Conservation (phyloP, 2,329 filamentous ascomycete genomes). For the Gliomastix tumulicola region DNA sequence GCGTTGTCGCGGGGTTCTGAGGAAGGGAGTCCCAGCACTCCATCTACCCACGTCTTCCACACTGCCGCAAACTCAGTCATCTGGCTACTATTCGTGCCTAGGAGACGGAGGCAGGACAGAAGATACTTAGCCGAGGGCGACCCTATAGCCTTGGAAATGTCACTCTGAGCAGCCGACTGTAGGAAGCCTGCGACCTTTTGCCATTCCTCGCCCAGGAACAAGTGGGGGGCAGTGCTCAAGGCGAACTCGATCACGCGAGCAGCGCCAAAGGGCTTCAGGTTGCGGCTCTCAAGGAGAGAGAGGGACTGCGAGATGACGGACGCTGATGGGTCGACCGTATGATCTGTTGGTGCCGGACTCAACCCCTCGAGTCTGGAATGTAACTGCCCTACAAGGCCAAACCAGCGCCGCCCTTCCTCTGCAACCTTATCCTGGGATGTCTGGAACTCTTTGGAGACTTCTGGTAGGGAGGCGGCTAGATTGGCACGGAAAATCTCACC, state of each 20-base stretch:
- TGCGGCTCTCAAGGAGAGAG: conserved; percentile 37
- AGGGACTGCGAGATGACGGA: conserved; percentile 25
- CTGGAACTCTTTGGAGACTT: conserved; percentile 71
- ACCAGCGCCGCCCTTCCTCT: conserved; percentile 61
- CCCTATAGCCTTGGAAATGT: conserved; percentile 49
- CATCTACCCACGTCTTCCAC: conserved; percentile 37
- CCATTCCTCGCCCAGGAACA: conserved; percentile 27
- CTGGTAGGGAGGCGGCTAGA: conserved; percentile 70
- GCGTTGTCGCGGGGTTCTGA: conserved; percentile 16
- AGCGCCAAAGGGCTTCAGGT: conserved; percentile 51
- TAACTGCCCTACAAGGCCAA: conserved; percentile 46
- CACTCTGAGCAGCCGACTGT: conserved; percentile 41
- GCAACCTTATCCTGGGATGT: conserved; percentile 65
- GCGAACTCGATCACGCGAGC: conserved; percentile 36
- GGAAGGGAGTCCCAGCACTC: conserved; percentile 25
- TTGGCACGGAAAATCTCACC: conserved; percentile 54
- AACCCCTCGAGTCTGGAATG: conserved; percentile 20
- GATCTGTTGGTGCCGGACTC: conserved; percentile 14
- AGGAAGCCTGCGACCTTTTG: conserved; percentile 34
- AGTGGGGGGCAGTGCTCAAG: conserved; percentile 26
- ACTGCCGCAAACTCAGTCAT: conserved; percentile 26
- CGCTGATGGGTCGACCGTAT: conserved; percentile 18
- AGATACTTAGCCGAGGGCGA: conserved; percentile 65
- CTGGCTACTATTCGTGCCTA: conserved; percentile 35
- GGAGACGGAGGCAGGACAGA: conserved; percentile 55